These are phyloP conservation scores for Protoeuglena noctilucae DNA, from an alignment of 139 green algal genomes.

Conservation along the genomic window DNA sequence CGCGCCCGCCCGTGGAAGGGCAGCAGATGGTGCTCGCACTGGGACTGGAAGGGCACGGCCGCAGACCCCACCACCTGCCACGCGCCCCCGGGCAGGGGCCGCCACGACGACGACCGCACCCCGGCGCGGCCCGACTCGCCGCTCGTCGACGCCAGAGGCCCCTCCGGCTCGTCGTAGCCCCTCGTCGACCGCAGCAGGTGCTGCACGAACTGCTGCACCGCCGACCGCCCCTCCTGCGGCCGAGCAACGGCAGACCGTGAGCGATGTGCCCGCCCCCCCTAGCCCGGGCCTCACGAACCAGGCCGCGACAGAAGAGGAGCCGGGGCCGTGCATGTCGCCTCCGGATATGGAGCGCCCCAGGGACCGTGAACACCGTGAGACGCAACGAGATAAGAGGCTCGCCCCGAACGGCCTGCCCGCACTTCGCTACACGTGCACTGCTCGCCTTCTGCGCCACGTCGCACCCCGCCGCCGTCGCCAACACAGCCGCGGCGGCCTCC, in stretches of 20 bases:
- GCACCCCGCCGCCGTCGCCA: background rate
- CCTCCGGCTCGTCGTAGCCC: slow-evolving; percentile 11
- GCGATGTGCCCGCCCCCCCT: background rate
- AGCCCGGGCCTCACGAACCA: too few relatives aligned
- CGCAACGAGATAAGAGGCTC: too few relatives aligned
- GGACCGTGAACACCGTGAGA: too few relatives aligned
- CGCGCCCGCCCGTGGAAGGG: slow-evolving; percentile 69
- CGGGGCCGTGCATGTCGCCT: too few relatives aligned
- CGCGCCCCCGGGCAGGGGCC: slow-evolving; percentile 9
- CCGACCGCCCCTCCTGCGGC: slow-evolving; percentile 11
- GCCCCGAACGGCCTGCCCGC: too few relatives aligned
- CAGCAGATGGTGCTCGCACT: slow-evolving; percentile 96
- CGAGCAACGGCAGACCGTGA: background rate
- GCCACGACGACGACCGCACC: background rate
- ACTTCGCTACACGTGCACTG: too few relatives aligned
- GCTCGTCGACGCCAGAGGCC: background rate
- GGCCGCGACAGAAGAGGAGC: too few relatives aligned
- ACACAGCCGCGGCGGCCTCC: background rate
- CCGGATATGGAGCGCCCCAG: too few relatives aligned
- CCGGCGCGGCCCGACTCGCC: background rate
- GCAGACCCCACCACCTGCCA: background rate
- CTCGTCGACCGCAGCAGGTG: slow-evolving; percentile 1
- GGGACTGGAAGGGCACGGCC: slow-evolving; percentile 33
- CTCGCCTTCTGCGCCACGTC: slow-evolving; percentile 1
- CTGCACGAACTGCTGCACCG: slow-evolving; percentile 7